Evolutionary conservation across 331 rosid genomes (phyloP).

Genomic region (Dryas integrifolia): DNA sequence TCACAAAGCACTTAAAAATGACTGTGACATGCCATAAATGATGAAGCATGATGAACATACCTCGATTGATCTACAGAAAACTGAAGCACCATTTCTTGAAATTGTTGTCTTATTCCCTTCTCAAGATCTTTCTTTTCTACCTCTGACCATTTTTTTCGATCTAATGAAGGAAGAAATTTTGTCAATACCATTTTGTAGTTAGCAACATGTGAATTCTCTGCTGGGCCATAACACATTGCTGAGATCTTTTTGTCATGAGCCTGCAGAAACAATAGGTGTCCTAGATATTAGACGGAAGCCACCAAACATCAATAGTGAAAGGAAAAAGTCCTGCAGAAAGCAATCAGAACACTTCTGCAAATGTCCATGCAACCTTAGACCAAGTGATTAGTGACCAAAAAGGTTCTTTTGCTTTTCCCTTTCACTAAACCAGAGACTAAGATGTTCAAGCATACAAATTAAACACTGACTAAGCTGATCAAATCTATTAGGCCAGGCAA

Average conservation of each 20-base stretch:
- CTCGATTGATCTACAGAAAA: slow-evolving; percentile 51
- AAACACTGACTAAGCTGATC: neutral
- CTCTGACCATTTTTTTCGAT: slow-evolving; percentile 63
- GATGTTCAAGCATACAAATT: slow-evolving; percentile 1
- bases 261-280: slow-evolving; percentile 32
- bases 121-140: slow-evolving; percentile 58
- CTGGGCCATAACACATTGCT: slow-evolving; percentile 66
- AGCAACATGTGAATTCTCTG: slow-evolving; percentile 63
- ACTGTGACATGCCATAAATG: slow-evolving; percentile 3
- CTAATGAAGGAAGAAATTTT: slow-evolving; percentile 58
- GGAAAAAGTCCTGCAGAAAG: neutral
- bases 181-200: slow-evolving; percentile 60
- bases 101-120: slow-evolving; percentile 82
- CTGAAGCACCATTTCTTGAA: slow-evolving; percentile 69
- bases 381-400: neutral
- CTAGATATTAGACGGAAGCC: slow-evolving; percentile 18
- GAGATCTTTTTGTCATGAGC: slow-evolving; percentile 42
- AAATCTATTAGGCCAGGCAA: neutral
- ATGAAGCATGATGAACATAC: slow-evolving; percentile 35
- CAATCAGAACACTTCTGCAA: neutral
- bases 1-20: neutral
- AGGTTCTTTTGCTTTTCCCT: neutral
- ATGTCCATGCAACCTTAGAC: neutral
- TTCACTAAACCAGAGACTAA: slow-evolving; percentile 15
- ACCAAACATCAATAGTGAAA: neutral